These are phyloP conservation scores for Pyricularia grisea DNA, from an alignment of 2,329 filamentous ascomycete species.

Conservation along the genomic window DNA sequence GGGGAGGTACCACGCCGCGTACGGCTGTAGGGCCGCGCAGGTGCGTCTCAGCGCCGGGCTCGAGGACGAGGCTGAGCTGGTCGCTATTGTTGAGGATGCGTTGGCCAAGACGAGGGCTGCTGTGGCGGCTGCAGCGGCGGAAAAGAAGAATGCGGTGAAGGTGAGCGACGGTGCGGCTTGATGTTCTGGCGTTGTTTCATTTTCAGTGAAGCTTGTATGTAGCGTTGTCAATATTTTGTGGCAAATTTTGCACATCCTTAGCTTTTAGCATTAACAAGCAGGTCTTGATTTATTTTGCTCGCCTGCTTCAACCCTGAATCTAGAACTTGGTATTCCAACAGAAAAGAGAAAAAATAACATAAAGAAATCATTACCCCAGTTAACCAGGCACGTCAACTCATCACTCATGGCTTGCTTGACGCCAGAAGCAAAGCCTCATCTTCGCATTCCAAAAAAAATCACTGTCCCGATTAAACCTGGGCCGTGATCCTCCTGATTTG, in stretches of 20 bases:
- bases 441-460: not conserved
- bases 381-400: not conserved
- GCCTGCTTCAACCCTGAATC: not conserved
- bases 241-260: not conserved
- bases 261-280: too few species aligned
- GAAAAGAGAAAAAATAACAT: not conserved
- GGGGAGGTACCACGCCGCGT: conserved; percentile 23
- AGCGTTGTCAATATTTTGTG: not conserved
- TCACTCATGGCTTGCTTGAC: not conserved
- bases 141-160: not conserved
- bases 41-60: conserved; percentile 38
- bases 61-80: conserved; percentile 30
- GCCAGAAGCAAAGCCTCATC: not conserved
- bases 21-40: conserved; percentile 28
- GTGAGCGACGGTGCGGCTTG: not conserved
- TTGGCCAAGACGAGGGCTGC: conserved; percentile 15
- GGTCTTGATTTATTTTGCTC: not conserved
- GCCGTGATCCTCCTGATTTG: conserved; percentile 67
- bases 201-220: too few species aligned
- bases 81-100: conserved; percentile 27
- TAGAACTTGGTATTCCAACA: not conserved
- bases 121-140: not conserved
- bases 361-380: not conserved
- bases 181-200: not conserved
- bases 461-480: conserved; percentile 18